Evolutionary conservation across 2,329 filamentous ascomycete species (phyloP).

Genomic region (Penicillium hesseltinei): DNA sequence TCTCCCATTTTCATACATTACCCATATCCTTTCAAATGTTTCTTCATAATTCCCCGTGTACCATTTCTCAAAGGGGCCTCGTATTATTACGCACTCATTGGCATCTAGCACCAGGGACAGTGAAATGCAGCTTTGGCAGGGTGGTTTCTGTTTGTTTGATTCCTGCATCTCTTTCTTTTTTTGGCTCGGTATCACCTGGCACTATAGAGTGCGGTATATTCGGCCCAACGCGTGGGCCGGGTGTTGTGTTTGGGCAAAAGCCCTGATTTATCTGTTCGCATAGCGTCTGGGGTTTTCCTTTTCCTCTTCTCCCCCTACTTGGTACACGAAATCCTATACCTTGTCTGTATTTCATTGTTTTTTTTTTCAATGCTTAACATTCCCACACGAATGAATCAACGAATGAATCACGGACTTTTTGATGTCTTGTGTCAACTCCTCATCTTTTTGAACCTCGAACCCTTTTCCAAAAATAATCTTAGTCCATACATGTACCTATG

Average conservation of each 20-base stretch:
- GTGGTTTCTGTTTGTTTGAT: neutral
- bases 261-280: conserved; percentile 36
- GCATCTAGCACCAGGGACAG: neutral
- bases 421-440: neutral
- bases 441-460: neutral
- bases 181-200: neutral
- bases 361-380: neutral
- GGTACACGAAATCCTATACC: conserved; percentile 5
- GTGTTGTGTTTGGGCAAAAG: conserved; percentile 19
- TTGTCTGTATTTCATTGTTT: conserved; percentile 15
- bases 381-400: neutral
- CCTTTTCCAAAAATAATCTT: neutral
- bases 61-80: neutral
- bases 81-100: conserved; percentile 1
- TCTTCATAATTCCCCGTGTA: neutral
- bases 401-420: neutral
- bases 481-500: neutral
- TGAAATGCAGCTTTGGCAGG: neutral
- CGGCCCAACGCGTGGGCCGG: neutral
- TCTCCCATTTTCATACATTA: conserved; percentile 5
- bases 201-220: conserved; percentile 21
- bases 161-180: neutral
- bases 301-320: conserved; percentile 14
- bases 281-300: conserved; percentile 39
- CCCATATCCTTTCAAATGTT: conserved; percentile 1